Percentiles rank a stretch among this genome's conserved stretches.
phyloP scores from a whole-genome alignment of 73 alveolate species.

The Uronychia setigera region DNA sequence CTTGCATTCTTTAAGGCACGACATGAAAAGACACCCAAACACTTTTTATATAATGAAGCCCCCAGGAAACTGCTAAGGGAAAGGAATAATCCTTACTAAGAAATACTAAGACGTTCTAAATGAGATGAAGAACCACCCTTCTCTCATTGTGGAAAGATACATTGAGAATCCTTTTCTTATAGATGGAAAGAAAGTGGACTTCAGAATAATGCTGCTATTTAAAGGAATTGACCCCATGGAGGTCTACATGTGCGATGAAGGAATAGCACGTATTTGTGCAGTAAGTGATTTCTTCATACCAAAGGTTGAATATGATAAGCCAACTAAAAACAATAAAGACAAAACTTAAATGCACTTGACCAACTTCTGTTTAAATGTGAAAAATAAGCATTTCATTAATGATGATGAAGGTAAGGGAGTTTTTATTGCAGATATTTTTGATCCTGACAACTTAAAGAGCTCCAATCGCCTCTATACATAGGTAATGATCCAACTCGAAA shows the following conservation, averaged over 20 bases:
- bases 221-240: neutral
- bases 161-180: neutral
- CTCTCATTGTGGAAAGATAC: neutral
- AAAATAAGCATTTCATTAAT: neutral
- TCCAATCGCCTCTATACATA: neutral
- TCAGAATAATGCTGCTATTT: neutral
- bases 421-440: neutral
- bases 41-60: neutral
- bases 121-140: neutral
- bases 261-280: neutral
- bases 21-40: neutral
- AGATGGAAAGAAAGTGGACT: neutral
- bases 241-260: neutral
- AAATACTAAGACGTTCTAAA: neutral
- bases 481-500: neutral
- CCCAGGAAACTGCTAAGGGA: neutral
- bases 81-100: neutral
- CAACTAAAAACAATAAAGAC: neutral
- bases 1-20: neutral
- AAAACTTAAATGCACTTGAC: neutral
- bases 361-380: neutral
- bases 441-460: neutral
- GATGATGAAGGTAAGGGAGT: neutral
- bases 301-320: neutral
- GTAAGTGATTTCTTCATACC: neutral